Percentiles rank a stretch among this genome's conserved stretches.
Evolutionary conservation across 176 grass and related monocot species (phyloP).

Genomic region (Saccharum spontaneum): DNA sequence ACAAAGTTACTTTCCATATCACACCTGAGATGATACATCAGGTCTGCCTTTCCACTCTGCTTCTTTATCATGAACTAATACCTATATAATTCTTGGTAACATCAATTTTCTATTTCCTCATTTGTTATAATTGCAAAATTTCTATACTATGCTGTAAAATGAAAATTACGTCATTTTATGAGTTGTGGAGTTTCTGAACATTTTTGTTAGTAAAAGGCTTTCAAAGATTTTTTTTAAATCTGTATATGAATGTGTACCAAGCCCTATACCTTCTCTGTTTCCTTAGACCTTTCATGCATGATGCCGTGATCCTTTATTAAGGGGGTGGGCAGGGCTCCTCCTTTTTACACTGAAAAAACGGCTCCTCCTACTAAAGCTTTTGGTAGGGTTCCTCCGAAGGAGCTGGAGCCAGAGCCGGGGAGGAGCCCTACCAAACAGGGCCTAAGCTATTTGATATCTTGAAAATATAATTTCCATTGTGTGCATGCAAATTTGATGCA

Average conservation of each 20-base stretch:
- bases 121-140: neutral
- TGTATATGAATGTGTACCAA: neutral
- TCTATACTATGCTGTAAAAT: neutral
- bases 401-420: too few species aligned
- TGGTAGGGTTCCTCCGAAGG: too few species aligned
- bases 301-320: neutral
- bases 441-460: neutral
- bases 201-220: conserved; percentile 1
- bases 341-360: too few species aligned
- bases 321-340: neutral
- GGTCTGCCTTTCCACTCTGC: conserved; percentile 46
- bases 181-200: neutral
- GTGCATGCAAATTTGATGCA: neutral
- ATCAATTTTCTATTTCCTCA: conserved; percentile 9
- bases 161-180: neutral
- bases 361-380: too few species aligned
- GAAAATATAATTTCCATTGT: neutral
- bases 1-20: conserved; percentile 93
- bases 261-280: neutral
- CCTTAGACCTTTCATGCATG: neutral
- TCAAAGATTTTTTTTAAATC: neutral
- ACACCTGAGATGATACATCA: conserved; percentile 93
- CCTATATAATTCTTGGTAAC: neutral
- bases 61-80: neutral
- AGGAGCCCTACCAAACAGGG: too few species aligned